A percentile compares a stretch with the other conserved stretches of the same genome.
phyloP scores from a whole-genome alignment of 192 early-diverging fungal species.

The Gorgonomyces haynaldii region DNA sequence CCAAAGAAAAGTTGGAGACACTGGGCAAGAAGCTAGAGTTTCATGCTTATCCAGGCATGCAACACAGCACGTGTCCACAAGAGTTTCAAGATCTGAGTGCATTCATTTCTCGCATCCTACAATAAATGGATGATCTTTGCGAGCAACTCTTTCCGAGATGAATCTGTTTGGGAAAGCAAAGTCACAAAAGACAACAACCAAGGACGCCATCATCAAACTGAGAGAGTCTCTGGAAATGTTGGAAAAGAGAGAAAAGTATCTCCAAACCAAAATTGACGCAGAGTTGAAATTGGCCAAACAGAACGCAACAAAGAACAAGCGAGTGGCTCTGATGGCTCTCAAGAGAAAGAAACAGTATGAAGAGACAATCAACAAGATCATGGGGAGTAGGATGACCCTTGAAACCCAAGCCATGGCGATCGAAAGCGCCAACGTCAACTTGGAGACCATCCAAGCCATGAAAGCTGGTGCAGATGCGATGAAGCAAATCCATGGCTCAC shows the following conservation, averaged over 20 bases:
- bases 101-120: constrained; percentile 34
- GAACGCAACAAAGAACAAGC: constrained; percentile 88
- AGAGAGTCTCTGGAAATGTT: constrained; percentile 86
- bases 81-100: constrained; percentile 59
- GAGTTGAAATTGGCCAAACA: constrained; percentile 75
- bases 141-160: constrained; percentile 14
- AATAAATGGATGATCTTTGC: constrained; percentile 13
- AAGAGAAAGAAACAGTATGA: constrained; percentile 87
- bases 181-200: constrained; percentile 51
- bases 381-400: constrained; percentile 77
- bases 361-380: constrained; percentile 75
- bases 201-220: constrained; percentile 89
- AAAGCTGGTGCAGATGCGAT: constrained; percentile 81
- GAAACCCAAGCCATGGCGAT: constrained; percentile 93
- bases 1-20: constrained; percentile 46
- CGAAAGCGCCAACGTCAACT: constrained; percentile 89
- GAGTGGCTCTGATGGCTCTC: constrained; percentile 83
- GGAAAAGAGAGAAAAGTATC: constrained; percentile 82
- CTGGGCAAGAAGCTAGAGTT: constrained; percentile 57
- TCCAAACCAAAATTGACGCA: constrained; percentile 75
- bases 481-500: constrained; percentile 80
- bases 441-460: constrained; percentile 94
- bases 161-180: constrained; percentile 35
- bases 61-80: constrained; percentile 52
- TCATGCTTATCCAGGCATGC: constrained; percentile 70